Percentiles rank a stretch among this genome's conserved stretches.
These are phyloP conservation scores for Hanseniaspora gamundiae DNA, from an alignment of 1,139 yeast genomes.

Conservation along the genomic window DNA sequence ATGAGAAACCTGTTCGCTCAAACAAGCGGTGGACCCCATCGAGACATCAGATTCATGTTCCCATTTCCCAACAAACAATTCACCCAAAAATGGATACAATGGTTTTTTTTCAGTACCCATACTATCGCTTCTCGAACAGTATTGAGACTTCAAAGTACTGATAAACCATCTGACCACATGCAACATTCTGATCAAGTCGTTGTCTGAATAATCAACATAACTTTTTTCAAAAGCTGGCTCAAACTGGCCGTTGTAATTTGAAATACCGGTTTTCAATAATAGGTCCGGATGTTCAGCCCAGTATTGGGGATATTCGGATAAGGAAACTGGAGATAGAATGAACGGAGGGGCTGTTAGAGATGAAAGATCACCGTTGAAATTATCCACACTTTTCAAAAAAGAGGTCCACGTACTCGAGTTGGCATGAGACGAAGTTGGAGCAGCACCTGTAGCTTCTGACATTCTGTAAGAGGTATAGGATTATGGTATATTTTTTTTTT, in stretches of 20 bases:
- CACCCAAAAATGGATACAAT: constrained; percentile 88
- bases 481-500: not conserved
- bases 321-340: constrained; percentile 79
- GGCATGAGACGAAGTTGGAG: constrained; percentile 5
- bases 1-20: constrained; percentile 88
- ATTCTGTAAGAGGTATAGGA: not conserved
- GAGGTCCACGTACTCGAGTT: constrained; percentile 49
- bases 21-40: constrained; percentile 59
- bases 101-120: constrained; percentile 95
- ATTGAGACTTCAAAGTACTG: constrained; percentile 83
- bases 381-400: constrained; percentile 80
- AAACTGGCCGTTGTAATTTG: constrained; percentile 20
- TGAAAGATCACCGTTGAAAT: constrained; percentile 89
- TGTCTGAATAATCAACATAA: constrained; percentile 25
- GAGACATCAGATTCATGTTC: constrained; percentile 38
- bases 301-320: constrained; percentile 83
- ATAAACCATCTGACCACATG: constrained; percentile 87
- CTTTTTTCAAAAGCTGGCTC: constrained; percentile 3
- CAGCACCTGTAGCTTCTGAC: not conserved
- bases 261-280: constrained; percentile 50
- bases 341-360: constrained; percentile 98
- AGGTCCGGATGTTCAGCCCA: constrained; percentile 88
- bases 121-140: constrained; percentile 81
- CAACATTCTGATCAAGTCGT: constrained; percentile 38
- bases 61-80: constrained; percentile 85